phyloP scores from a whole-genome alignment of 495 filamentous ascomycete genomes.

The Annulohypoxylon stygium region DNA sequence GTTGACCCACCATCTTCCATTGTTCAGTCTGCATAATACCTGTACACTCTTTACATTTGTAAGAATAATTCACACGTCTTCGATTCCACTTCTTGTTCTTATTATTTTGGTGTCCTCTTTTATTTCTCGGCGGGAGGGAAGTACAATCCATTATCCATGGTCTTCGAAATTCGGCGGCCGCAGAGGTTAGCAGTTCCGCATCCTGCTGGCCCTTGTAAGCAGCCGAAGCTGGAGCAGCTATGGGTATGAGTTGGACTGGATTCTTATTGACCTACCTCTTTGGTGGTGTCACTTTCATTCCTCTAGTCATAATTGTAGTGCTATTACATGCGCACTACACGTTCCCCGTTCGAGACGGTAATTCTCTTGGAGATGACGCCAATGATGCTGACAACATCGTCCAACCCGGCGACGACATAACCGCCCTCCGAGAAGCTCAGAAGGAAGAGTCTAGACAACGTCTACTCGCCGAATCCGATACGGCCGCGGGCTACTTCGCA shows the following conservation, averaged over 20 bases:
- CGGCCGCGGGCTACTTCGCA: slow-evolving; percentile 92
- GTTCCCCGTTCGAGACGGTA: slow-evolving; percentile 66
- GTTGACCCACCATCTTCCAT: neutral
- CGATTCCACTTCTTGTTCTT: neutral
- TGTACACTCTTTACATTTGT: neutral
- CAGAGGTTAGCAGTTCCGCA: slow-evolving; percentile 46
- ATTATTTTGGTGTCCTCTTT: neutral
- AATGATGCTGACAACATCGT: slow-evolving; percentile 57
- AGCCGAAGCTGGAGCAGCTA: slow-evolving; percentile 52
- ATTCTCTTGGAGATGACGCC: slow-evolving; percentile 31
- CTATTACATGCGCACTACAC: slow-evolving; percentile 78
- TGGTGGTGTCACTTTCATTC: slow-evolving; percentile 92
- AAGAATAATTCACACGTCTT: slow-evolving; percentile 1
- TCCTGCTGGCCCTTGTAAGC: slow-evolving; percentile 39
- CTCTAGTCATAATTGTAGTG: slow-evolving; percentile 73
- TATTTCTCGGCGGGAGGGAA: neutral
- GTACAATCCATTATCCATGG: slow-evolving; percentile 43
- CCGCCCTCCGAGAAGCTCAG: slow-evolving; percentile 60
- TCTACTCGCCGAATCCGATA: slow-evolving; percentile 74
- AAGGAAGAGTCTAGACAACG: slow-evolving; percentile 61
- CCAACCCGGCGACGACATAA: slow-evolving; percentile 62
- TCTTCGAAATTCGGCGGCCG: slow-evolving; percentile 40
- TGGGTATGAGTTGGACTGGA: slow-evolving; percentile 73
- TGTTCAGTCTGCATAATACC: slow-evolving; percentile 19
- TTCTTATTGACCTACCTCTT: slow-evolving; percentile 84